Conservation (phyloP, 2,329 filamentous ascomycete genomes). For the Fusarium nodosum region DNA sequence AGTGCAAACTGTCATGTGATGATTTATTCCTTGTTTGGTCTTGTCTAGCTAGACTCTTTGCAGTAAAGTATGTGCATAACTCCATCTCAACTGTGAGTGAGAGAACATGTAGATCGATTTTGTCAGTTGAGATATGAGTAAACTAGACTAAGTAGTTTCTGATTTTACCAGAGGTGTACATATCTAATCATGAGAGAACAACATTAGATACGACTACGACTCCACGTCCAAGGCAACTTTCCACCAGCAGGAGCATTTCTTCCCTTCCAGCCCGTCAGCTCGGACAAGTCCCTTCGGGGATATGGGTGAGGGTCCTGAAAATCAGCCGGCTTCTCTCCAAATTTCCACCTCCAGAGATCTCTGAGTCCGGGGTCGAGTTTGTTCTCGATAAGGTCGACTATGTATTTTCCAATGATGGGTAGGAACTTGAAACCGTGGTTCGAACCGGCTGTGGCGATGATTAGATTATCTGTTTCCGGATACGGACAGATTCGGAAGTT, state of each 20-base stretch:
- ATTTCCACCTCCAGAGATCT: conserved; percentile 56
- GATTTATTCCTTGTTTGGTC: conserved; percentile 8
- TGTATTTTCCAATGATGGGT: conserved; percentile 65
- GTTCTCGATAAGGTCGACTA: conserved; percentile 51
- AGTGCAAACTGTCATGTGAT: conserved; percentile 34
- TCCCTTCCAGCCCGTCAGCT: conserved; percentile 43
- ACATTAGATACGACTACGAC: conserved; percentile 34
- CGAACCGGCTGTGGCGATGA: conserved; percentile 65
- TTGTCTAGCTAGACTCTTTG: conserved; percentile 3
- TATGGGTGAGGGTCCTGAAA: conserved; percentile 45
- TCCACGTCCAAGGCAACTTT: conserved; percentile 46
- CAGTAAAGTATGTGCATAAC: conserved; percentile 9
- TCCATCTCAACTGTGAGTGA: background rate
- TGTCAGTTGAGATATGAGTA: conserved; percentile 22
- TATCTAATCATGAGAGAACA: background rate
- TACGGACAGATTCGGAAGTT: conserved; percentile 48
- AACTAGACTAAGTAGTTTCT: background rate
- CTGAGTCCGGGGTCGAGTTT: conserved; percentile 57
- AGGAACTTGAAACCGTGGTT: conserved; percentile 69
- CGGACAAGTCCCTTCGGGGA: conserved; percentile 37
- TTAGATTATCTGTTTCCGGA: conserved; percentile 53
- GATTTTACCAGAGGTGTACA: background rate
- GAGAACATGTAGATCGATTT: conserved; percentile 3
- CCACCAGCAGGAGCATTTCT: conserved; percentile 41
- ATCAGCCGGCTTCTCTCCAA: conserved; percentile 33